These are phyloP conservation scores for Talaromyces sp. DNA, from an alignment of 2,329 filamentous ascomycete species.

Conservation along the genomic window DNA sequence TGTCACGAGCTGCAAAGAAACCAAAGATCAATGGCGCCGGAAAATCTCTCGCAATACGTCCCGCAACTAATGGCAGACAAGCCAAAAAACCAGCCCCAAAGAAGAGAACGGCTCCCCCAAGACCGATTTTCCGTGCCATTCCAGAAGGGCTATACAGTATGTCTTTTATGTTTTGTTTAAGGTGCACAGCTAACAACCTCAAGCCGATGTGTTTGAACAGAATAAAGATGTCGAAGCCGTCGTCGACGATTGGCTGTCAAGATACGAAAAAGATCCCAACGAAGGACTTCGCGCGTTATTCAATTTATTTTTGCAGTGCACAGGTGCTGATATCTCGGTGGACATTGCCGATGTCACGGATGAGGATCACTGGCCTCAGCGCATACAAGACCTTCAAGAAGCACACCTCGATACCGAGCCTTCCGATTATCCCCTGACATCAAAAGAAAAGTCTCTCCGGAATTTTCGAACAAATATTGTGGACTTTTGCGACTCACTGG, in stretches of 20 bases:
- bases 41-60: constrained; percentile 50
- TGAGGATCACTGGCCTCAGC: constrained; percentile 75
- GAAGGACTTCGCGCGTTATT: constrained; percentile 53
- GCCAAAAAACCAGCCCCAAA: constrained; percentile 19
- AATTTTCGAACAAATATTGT: constrained; percentile 73
- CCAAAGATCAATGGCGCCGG: constrained; percentile 46
- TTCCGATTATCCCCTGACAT: constrained; percentile 86
- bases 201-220: constrained; percentile 56
- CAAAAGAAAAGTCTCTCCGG: constrained; percentile 67
- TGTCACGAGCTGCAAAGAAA: constrained; percentile 44
- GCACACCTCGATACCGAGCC: constrained; percentile 78
- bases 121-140: constrained; percentile 47
- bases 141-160: constrained; percentile 54
- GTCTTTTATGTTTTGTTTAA: too few relatives aligned
- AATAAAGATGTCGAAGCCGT: constrained; percentile 50
- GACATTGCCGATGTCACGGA: constrained; percentile 80
- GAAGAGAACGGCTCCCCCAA: constrained; percentile 41
- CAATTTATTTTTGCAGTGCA: constrained; percentile 59
- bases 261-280: constrained; percentile 51
- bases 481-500: constrained; percentile 70
- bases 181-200: constrained; percentile 19
- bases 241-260: constrained; percentile 52
- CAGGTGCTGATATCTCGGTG: constrained; percentile 75
- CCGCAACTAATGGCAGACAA: constrained; percentile 36
- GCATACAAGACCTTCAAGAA: constrained; percentile 77